These are phyloP conservation scores for Phaffia australis DNA, from an alignment of 768 basidiomycete genomes.

Conservation along the genomic window DNA sequence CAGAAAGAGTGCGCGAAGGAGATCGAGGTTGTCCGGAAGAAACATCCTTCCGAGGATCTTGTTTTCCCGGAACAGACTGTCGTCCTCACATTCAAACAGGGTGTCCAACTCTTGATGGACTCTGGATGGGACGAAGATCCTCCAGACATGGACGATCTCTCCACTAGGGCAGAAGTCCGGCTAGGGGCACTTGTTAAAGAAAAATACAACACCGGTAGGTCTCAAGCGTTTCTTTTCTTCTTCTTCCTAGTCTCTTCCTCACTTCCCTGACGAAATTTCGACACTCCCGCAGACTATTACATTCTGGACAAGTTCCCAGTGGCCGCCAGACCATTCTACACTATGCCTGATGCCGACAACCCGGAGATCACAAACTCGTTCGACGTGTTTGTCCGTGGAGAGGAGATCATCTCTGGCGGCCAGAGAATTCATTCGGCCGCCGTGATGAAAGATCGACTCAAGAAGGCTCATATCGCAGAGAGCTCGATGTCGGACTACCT, in stretches of 20 bases:
- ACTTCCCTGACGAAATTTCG: too few species aligned
- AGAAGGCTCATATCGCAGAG: constrained; percentile 8
- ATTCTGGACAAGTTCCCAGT: constrained; percentile 10
- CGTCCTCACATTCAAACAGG: constrained; percentile 25
- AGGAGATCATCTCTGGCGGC: constrained; percentile 10
- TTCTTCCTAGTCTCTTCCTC: neutral
- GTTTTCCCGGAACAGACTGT: constrained; percentile 28
- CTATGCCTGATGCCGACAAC: neutral
- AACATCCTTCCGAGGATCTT: constrained; percentile 20
- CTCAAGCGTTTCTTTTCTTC: neutral
- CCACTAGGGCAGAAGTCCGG: constrained; percentile 2
- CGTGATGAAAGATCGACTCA: neutral
- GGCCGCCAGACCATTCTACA: constrained; percentile 8
- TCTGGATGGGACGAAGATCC: constrained; percentile 27
- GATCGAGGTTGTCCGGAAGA: constrained; percentile 2
- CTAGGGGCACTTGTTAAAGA: constrained; percentile 9
- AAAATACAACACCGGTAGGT: constrained; percentile 7
- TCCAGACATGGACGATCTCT: constrained; percentile 14
- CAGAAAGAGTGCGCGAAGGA: neutral
- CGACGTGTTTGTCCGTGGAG: constrained; percentile 11
- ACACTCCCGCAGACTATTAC: neutral
- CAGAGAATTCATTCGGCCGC: constrained; percentile 2
- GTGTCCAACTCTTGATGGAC: constrained; percentile 26
- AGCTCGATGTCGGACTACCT: constrained; percentile 4
- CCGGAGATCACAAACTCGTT: constrained; percentile 1